Percentiles rank a stretch among this genome's conserved stretches.
Evolutionary conservation across 1,139 yeast genomes (phyloP).

Genomic region (Debaryomyces udenii): DNA sequence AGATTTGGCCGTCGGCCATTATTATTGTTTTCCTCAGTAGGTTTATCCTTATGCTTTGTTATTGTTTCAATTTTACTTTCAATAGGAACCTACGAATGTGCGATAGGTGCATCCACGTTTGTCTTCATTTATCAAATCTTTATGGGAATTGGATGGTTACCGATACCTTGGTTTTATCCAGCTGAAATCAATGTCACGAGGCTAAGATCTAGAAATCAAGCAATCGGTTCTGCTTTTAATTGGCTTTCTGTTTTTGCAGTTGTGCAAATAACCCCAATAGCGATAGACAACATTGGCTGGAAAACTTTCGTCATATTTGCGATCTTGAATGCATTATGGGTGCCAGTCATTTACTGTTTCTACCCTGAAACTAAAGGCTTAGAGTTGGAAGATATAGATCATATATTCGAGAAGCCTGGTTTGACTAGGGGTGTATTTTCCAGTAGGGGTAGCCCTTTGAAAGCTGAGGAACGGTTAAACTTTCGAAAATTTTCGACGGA

Average conservation of each 20-base stretch:
- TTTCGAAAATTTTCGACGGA: too few relatives aligned
- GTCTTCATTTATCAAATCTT: constrained; percentile 20
- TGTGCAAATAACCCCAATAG: constrained; percentile 53
- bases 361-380: constrained; percentile 12
- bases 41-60: constrained; percentile 18
- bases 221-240: constrained; percentile 46
- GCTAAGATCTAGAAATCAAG: constrained; percentile 49
- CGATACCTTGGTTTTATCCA: constrained; percentile 48
- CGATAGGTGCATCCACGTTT: constrained; percentile 18
- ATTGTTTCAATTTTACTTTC: constrained; percentile 28
- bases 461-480: not conserved
- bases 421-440: constrained; percentile 10
- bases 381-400: constrained; percentile 11
- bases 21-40: constrained; percentile 40
- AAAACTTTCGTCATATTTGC: constrained; percentile 12
- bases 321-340: constrained; percentile 10
- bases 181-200: constrained; percentile 54
- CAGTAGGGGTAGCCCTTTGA: constrained; percentile 10
- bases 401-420: constrained; percentile 9
- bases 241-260: constrained; percentile 57
- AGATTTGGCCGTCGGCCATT: constrained; percentile 57
- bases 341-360: constrained; percentile 12
- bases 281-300: constrained; percentile 12
- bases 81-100: constrained; percentile 25
- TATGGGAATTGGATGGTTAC: constrained; percentile 19